These are phyloP conservation scores for Kodamaea sp. DNA, from an alignment of 1,139 yeast genomes.

Conservation along the genomic window DNA sequence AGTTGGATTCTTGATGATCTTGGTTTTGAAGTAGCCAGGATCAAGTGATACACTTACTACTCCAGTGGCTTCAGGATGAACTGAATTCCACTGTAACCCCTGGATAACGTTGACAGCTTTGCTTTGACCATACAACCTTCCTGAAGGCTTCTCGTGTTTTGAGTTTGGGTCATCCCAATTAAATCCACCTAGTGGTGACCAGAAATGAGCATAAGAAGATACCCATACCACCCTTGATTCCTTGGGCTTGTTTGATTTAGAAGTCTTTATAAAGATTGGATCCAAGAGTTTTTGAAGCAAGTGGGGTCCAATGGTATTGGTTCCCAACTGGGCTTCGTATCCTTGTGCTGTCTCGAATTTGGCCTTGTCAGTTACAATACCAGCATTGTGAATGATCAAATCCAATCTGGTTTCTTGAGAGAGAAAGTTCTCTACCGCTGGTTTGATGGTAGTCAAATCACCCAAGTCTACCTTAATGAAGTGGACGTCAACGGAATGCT, in stretches of 20 bases:
- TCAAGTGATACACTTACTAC: slow-evolving; percentile 42
- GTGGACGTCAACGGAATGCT: too few species aligned
- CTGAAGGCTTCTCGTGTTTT: slow-evolving; percentile 4
- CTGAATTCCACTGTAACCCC: slow-evolving; percentile 42
- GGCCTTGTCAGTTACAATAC: too few species aligned
- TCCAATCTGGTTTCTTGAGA: too few species aligned
- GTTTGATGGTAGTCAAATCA: too few species aligned
- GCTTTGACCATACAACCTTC: slow-evolving; percentile 49
- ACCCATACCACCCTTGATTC: slow-evolving; percentile 48
- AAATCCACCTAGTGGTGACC: slow-evolving; percentile 41
- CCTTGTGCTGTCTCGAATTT: slow-evolving; percentile 40
- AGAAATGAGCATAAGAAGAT: slow-evolving; percentile 40
- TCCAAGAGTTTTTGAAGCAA: slow-evolving; percentile 47
- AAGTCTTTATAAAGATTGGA: slow-evolving; percentile 39
- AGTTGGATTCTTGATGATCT: too few species aligned
- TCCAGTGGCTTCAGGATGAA: slow-evolving; percentile 26
- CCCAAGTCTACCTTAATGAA: too few species aligned
- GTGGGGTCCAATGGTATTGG: slow-evolving; percentile 52
- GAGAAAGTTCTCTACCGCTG: too few species aligned
- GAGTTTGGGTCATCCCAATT: slow-evolving; percentile 39
- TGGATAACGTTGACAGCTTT: slow-evolving; percentile 48
- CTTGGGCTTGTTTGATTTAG: slow-evolving; percentile 13
- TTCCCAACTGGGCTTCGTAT: slow-evolving; percentile 48
- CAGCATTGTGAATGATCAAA: too few species aligned
- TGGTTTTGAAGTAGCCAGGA: slow-evolving; percentile 50